Evolutionary conservation across 345 rosid genomes (phyloP), one percentile per base, ranked within the genome.

Genomic region (Anastatica hierochuntica): DNA sequence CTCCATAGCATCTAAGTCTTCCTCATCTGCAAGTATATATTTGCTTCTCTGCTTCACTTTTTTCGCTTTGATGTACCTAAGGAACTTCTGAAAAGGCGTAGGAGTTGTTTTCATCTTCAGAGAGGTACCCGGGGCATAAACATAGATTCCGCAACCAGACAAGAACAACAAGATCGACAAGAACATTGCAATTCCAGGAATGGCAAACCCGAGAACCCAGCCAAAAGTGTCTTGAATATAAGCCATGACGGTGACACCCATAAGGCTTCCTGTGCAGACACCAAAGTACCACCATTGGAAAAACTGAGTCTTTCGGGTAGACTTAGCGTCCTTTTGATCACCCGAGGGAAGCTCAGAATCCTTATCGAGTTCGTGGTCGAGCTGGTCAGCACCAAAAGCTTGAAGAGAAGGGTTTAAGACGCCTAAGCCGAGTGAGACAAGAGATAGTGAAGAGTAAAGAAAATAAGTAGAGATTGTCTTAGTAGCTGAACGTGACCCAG

Each of bases 261-360:
- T 43, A 50, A 88, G 88, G 72, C 94, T 85, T 20, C 98, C 95
- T 8, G 64, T 68, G 50, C 97, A 92, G 16, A 85, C 75, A 30
- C 88, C 95, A 52, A 88, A 83, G 61, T 92, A 92, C 95, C 97
- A 83, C 80, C 86, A 83, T 20, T 83, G 96, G 43, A 92, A 92
- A 58, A 88, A 88, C 38, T 38, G 56, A 30, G 79, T 76, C 73
- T 81, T 90, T 47, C 59, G 67, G 43, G 69, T 73, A 8, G 86
- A 54, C 31, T 70, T 75, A 43, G 66, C 30, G 7, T 77, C 79
- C 33, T 69, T 70, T 53, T 75, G 58, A 56, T 56, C 76, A 39
- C 49, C 57, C 2, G 47, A 26, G 41, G 79, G 82, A 35, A 79
- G 41, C 29, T 74, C 80, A 0, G 13, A 29, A 8, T 66, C 49